Conservation (phyloP, 768 basidiomycete species). For the Boletus patriciae region DNA sequence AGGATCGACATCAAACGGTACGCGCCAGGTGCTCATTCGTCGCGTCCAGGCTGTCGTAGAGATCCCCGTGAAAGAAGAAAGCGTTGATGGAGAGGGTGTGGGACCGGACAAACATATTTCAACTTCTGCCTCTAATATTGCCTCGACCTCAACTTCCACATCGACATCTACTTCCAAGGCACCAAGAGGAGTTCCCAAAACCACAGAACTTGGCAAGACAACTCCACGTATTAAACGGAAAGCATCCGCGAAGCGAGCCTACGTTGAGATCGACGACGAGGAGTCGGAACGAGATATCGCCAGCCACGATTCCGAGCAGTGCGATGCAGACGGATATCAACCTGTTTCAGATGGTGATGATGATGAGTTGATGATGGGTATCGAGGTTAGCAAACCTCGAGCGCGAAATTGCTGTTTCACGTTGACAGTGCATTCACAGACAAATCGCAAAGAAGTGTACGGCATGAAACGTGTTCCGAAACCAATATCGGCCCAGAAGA, state of each 20-base stretch:
- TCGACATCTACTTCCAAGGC: slow-evolving; percentile 10
- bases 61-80: slow-evolving; percentile 65
- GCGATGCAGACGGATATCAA: slow-evolving; percentile 12
- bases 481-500: slow-evolving; percentile 3
- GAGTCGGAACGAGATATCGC: slow-evolving; percentile 21
- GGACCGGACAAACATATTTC: slow-evolving; percentile 3
- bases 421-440: slow-evolving; percentile 29
- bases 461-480: slow-evolving; percentile 29
- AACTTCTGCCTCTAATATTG: slow-evolving; percentile 10
- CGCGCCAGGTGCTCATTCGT: slow-evolving; percentile 45
- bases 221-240: slow-evolving; percentile 23
- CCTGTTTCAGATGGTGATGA: slow-evolving; percentile 53
- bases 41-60: slow-evolving; percentile 62
- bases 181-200: slow-evolving; percentile 9
- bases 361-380: slow-evolving; percentile 62
- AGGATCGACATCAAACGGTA: slow-evolving; percentile 10
- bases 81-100: slow-evolving; percentile 41
- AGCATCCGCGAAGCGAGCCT: slow-evolving; percentile 23
- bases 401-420: background rate
- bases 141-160: slow-evolving; percentile 16
- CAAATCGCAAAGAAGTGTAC: slow-evolving; percentile 40
- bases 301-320: slow-evolving; percentile 10
- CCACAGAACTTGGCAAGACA: background rate
- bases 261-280: slow-evolving; percentile 36
- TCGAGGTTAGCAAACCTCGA: slow-evolving; percentile 43